Percentiles rank a stretch among this genome's conserved stretches.
phyloP scores from a whole-genome alignment of 2,329 filamentous ascomycete genomes.

The Atkinsonella hypoxylon region DNA sequence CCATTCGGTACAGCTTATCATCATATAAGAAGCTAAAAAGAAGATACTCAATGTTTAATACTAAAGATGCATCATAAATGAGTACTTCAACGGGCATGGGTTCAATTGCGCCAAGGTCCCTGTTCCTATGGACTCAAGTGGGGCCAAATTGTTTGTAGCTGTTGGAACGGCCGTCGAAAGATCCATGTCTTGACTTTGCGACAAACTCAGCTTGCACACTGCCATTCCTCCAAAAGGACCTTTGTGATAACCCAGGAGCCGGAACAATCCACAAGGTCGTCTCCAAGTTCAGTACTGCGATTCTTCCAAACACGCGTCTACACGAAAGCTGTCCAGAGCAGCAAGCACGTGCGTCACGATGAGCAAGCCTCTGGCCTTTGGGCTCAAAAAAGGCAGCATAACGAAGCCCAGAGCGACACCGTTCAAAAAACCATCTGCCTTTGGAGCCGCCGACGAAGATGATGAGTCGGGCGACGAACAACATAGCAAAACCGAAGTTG shows the following conservation, averaged over 20 bases:
- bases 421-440: constrained; percentile 40
- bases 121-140: too few relatives aligned
- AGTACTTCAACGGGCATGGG: too few relatives aligned
- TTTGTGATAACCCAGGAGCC: background rate
- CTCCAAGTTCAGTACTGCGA: background rate
- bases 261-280: background rate
- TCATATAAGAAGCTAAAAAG: too few relatives aligned
- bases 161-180: background rate
- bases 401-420: constrained; percentile 33
- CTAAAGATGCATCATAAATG: too few relatives aligned
- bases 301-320: background rate
- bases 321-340: background rate
- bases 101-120: too few relatives aligned
- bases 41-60: too few relatives aligned
- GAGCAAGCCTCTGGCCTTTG: constrained; percentile 41
- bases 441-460: constrained; percentile 44
- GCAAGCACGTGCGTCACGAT: constrained; percentile 17
- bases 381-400: constrained; percentile 46
- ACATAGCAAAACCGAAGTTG: constrained; percentile 19
- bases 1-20: too few relatives aligned
- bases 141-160: background rate
- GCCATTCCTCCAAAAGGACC: background rate
- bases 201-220: background rate
- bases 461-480: constrained; percentile 42
- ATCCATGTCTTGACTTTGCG: background rate